Percentiles rank a stretch among this genome's conserved stretches.
phyloP scores from a whole-genome alignment of 2,329 filamentous ascomycete genomes.

The Aspergillus ustus region DNA sequence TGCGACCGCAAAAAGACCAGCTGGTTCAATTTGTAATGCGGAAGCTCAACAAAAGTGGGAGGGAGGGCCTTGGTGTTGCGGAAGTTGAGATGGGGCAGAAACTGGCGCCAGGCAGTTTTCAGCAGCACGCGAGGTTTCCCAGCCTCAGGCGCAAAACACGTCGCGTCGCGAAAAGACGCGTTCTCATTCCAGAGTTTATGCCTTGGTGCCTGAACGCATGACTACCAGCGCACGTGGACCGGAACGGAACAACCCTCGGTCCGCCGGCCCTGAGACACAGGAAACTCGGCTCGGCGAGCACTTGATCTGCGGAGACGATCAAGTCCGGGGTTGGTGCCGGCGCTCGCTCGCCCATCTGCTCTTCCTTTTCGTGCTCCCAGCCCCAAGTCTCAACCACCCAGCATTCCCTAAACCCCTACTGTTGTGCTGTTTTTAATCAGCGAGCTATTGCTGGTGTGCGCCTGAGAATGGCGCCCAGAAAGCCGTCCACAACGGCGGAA shows the following conservation, averaged over 20 bases:
- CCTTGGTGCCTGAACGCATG: background rate
- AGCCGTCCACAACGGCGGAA: constrained; percentile 72
- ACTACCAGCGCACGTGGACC: constrained; percentile 28
- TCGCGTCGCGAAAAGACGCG: constrained; percentile 38
- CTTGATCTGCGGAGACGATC: constrained; percentile 30
- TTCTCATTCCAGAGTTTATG: constrained; percentile 7
- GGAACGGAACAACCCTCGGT: constrained; percentile 41
- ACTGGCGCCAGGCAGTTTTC: constrained; percentile 18
- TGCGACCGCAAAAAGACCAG: constrained; percentile 33
- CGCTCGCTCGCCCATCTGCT: constrained; percentile 24
- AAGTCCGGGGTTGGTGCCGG: constrained; percentile 30
- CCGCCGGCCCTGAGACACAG: constrained; percentile 25
- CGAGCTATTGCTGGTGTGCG: constrained; percentile 20
- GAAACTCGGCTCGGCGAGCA: constrained; percentile 30
- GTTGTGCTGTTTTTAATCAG: constrained; percentile 16
- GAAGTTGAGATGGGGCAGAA: constrained; percentile 16
- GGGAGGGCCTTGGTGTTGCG: constrained; percentile 17
- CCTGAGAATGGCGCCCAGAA: constrained; percentile 50
- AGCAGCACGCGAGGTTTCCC: constrained; percentile 12
- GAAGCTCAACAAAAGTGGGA: constrained; percentile 19
- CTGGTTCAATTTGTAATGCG: constrained; percentile 25
- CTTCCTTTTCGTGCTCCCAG: constrained; percentile 14
- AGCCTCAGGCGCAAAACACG: constrained; percentile 26
- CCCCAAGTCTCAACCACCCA: background rate
- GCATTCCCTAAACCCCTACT: constrained; percentile 16